These are phyloP conservation scores for Pseudogymnoascus sp. DNA, from an alignment of 2,329 filamentous ascomycete genomes.

Conservation along the genomic window DNA sequence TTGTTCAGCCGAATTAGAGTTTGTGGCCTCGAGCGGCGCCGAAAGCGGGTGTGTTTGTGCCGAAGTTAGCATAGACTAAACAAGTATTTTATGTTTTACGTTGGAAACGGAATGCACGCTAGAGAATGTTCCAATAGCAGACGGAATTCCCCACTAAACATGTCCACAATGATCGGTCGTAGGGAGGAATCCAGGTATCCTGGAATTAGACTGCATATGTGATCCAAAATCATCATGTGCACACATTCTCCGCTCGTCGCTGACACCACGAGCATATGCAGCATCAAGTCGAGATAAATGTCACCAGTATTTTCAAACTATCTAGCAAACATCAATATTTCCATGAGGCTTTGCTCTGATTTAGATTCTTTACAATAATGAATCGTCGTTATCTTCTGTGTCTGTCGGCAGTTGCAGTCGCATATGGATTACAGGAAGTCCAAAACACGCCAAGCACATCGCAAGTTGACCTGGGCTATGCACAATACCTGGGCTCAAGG, in stretches of 20 bases:
- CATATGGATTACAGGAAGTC: neutral
- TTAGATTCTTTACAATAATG: conserved; percentile 73
- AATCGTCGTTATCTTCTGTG: conserved; percentile 44
- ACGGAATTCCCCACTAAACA: neutral
- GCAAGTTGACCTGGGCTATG: neutral
- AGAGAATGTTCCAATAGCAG: neutral
- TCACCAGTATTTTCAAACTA: neutral
- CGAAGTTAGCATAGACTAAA: conserved; percentile 38
- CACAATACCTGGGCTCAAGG: neutral
- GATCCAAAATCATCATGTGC: neutral
- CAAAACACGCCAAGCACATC: neutral
- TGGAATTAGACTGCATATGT: neutral
- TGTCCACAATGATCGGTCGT: neutral
- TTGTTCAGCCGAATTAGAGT: neutral
- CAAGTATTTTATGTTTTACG: conserved; percentile 33
- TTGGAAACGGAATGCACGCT: neutral
- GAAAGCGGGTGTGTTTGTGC: neutral
- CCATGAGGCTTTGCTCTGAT: neutral
- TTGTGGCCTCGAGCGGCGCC: neutral
- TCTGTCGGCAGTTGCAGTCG: neutral
- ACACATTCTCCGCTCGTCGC: neutral
- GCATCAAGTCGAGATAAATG: neutral
- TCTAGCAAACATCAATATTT: neutral
- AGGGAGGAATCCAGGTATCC: neutral
- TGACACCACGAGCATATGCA: neutral